phyloP scores from a whole-genome alignment of 805 yeast genomes.

The Metschnikowia cubensis region DNA sequence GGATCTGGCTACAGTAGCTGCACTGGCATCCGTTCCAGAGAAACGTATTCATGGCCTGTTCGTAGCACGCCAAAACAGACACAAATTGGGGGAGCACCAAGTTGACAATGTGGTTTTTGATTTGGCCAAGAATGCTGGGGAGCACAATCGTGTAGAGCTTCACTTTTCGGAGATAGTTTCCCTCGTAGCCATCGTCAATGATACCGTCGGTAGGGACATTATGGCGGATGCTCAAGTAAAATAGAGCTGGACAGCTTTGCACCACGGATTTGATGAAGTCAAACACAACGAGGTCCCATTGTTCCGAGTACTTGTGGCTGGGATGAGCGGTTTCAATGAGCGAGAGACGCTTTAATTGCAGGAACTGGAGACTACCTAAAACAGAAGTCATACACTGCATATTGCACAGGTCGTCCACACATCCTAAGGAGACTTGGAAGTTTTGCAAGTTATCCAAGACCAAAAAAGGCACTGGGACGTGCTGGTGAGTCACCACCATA shows the following conservation, averaged over 20 bases:
- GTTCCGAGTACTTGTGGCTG: conserved; percentile 37
- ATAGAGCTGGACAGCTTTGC: conserved; percentile 24
- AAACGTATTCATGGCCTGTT: conserved; percentile 62
- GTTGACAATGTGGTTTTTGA: conserved; percentile 31
- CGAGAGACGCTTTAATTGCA: conserved; percentile 34
- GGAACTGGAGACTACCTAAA: conserved; percentile 29
- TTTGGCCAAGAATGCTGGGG: conserved; percentile 33
- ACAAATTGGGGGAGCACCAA: conserved; percentile 58
- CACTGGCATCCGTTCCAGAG: conserved; percentile 80
- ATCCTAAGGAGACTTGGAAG: conserved; percentile 47
- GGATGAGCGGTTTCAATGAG: conserved; percentile 32
- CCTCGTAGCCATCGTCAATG: conserved; percentile 65
- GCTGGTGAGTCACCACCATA: conserved; percentile 21
- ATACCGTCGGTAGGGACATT: conserved; percentile 46
- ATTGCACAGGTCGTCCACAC: conserved; percentile 42
- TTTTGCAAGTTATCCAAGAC: conserved; percentile 24
- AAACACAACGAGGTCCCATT: conserved; percentile 50
- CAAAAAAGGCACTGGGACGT: conserved; percentile 15
- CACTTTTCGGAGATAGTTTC: conserved; percentile 61
- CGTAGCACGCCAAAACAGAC: conserved; percentile 62
- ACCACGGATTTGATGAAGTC: conserved; percentile 21
- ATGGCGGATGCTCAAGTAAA: conserved; percentile 51
- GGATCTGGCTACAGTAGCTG: conserved; percentile 45
- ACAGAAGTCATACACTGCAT: conserved; percentile 42
- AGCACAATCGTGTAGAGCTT: conserved; percentile 46